Base-by-base conservation (phyloP, 192 early-diverging fungal species). In the Rhizophagus clarus region DNA sequence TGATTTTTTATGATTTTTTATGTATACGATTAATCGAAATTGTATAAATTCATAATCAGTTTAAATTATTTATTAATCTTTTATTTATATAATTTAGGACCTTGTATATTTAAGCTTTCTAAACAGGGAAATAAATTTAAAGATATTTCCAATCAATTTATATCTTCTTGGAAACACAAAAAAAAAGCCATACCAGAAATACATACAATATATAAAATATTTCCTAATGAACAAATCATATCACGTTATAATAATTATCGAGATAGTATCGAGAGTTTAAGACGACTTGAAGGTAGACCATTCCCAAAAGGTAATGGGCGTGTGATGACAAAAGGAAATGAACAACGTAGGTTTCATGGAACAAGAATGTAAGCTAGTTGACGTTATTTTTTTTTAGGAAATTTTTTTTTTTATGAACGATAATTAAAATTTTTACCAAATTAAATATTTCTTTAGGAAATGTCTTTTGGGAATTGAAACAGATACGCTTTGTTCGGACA, bases 301-400 rank as follows among this genome's bases (percentile, higher is more conserved):
- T 81, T 74, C 22, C 60, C 76, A 32, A 79, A 71, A 70, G 68
- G 77, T 37, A 31, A 76, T 64, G 80, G 17, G 15, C 74, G 79
- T 40, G 11, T 7, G 31, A 81, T 81, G 80, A 77, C 64, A 22
- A 26, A 37, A 37, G 80, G 74, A 51, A 81, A 81, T 68, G 80
- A 81, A 17, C 80, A 81, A 72, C 34, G 80, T 24, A 49, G 80
- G 26, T 81, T 81, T 77, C 80, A 81, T 67, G 80, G 74, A 51
- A 81, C 80, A 1, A 61, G 11, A 71, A 79, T 71, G 77, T 79
- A 61, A 70, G 32, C 6, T 3, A 12, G 1, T 42, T n/a, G 3
- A n/a, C 2, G 3, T 2, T 37, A 11, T 42, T 70, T 70, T 70
- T n/a, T 42, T 45, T 20, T 42, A 17, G 3, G 11, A 70, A 40